Conservation (phyloP, 2,329 filamentous ascomycete species). For the Fusarium sp. region DNA sequence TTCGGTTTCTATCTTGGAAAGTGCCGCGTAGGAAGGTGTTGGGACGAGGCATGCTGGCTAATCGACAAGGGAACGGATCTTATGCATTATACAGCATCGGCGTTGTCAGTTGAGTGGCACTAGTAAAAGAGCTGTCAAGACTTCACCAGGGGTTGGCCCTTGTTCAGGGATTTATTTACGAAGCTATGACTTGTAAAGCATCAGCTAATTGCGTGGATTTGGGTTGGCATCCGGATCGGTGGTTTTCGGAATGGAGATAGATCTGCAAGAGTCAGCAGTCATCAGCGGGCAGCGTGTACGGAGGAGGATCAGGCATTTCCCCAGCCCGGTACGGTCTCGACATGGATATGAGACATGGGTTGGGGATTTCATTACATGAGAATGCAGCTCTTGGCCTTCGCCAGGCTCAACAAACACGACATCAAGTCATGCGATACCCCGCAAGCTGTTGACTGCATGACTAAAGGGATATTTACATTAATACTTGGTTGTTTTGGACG, state of each 20-base stretch:
- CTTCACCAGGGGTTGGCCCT: slow-evolving; percentile 5
- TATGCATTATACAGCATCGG: slow-evolving; percentile 53
- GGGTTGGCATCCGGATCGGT: neutral
- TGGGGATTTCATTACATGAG: slow-evolving; percentile 46
- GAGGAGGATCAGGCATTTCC: slow-evolving; percentile 28
- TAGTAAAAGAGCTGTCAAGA: slow-evolving; percentile 15
- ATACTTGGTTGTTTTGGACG: slow-evolving; percentile 18
- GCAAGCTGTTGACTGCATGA: slow-evolving; percentile 33
- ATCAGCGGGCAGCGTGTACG: neutral
- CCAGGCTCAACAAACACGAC: slow-evolving; percentile 22
- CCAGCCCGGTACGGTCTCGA: slow-evolving; percentile 2
- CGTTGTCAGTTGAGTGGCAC: slow-evolving; percentile 47
- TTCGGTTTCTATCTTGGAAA: slow-evolving; percentile 6
- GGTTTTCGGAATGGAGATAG: slow-evolving; percentile 9
- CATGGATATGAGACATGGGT: slow-evolving; percentile 40
- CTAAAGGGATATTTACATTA: slow-evolving; percentile 15
- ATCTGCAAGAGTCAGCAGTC: neutral
- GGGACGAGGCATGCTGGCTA: slow-evolving; percentile 26
- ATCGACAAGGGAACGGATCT: slow-evolving; percentile 26
- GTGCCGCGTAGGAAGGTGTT: slow-evolving; percentile 12
- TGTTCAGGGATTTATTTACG: slow-evolving; percentile 32
- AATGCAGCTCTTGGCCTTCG: slow-evolving; percentile 45
- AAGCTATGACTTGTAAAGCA: slow-evolving; percentile 33
- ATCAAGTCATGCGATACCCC: slow-evolving; percentile 46
- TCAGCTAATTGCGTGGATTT: neutral